Percentiles rank a stretch among this genome's conserved stretches.
These are phyloP conservation scores for Mycena alexandri DNA, from an alignment of 768 basidiomycete species.

Conservation along the genomic window DNA sequence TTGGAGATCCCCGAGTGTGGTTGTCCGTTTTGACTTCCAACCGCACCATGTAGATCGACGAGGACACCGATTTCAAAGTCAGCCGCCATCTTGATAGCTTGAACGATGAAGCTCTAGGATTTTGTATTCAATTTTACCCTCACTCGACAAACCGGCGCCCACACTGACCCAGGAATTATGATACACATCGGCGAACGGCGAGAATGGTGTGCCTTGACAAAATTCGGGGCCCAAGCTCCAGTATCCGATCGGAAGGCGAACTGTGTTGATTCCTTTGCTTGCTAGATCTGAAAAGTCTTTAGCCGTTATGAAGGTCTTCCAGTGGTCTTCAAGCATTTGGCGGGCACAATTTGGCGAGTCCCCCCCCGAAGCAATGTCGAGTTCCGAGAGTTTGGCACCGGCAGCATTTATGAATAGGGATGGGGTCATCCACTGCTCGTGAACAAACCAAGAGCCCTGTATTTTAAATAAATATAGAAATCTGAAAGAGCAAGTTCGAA, in stretches of 20 bases:
- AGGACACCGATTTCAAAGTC: constrained; percentile 74
- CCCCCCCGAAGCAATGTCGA: constrained; percentile 79
- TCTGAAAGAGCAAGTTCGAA: not conserved
- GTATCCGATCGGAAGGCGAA: constrained; percentile 72
- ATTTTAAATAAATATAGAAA: too few species aligned
- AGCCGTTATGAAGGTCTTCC: constrained; percentile 79
- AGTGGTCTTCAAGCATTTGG: constrained; percentile 74
- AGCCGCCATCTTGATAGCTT: constrained; percentile 73
- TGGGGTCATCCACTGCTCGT: constrained; percentile 82
- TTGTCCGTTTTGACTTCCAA: constrained; percentile 82
- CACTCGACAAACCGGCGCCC: too few species aligned
- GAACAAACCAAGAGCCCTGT: constrained; percentile 74
- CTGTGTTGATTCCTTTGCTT: constrained; percentile 75
- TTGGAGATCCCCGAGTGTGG: constrained; percentile 78
- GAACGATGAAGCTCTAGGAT: constrained; percentile 64
- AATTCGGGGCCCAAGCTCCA: constrained; percentile 71
- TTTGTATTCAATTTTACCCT: too few species aligned
- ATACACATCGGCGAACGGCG: constrained; percentile 63
- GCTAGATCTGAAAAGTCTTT: constrained; percentile 78
- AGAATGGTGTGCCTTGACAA: constrained; percentile 76
- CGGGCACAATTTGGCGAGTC: constrained; percentile 57
- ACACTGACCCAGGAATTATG: constrained; percentile 64
- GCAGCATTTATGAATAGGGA: constrained; percentile 72
- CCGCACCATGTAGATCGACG: constrained; percentile 78
- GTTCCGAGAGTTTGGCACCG: constrained; percentile 64